Evolutionary conservation across 352 stramenopile genomes (phyloP), one percentile per base, ranked within the genome.

Genomic region (Phytophthora pseudosyringae): DNA sequence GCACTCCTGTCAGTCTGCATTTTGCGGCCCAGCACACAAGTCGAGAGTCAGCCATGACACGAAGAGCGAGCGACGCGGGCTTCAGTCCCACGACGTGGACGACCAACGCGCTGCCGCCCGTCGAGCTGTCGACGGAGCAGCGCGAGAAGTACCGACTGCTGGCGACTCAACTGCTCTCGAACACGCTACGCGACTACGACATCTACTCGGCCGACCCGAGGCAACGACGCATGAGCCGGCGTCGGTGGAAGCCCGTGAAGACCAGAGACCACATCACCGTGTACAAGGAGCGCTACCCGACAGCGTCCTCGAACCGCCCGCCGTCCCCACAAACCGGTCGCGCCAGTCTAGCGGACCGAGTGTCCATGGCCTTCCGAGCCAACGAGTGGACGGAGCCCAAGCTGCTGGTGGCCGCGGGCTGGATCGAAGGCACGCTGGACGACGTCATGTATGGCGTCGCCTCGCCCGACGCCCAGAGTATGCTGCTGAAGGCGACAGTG

Each of bases 361-460:
- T 90, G 18, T 77, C 69, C 7, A 68, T 50, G 26, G 59, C 45
- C 15, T 69, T 75, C 51, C 54, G 49, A 13, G 33, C 43, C 15
- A 62, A 48, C 25, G 67, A 80, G 47, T 81, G 75, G 72, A 73
- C 64, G 5, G 41, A 81, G 29, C 73, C 73, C 31, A 73, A 69
- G 26, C 35, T 84, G 33, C 73, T 82, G 0, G 64, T 73, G 12
- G 70, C 76, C 5, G 64, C 71, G 15, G 78, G 78, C 6, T 80
- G 65, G 52, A 73, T 87, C 47, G 69, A 60, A 47, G 73, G 69
- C 11, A 66, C 57, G 10, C 46, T 90, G 5, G 76, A 89, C 48
- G 80, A 90, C 44, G 68, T 88, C 67, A 88, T 90, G 79, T 91
- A 86, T 57, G 83, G 83, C 16, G 71, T 86, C n/a, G 16, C 66